phyloP scores from a whole-genome alignment of 2,329 filamentous ascomycete genomes.

The Corynespora cassiicola region DNA sequence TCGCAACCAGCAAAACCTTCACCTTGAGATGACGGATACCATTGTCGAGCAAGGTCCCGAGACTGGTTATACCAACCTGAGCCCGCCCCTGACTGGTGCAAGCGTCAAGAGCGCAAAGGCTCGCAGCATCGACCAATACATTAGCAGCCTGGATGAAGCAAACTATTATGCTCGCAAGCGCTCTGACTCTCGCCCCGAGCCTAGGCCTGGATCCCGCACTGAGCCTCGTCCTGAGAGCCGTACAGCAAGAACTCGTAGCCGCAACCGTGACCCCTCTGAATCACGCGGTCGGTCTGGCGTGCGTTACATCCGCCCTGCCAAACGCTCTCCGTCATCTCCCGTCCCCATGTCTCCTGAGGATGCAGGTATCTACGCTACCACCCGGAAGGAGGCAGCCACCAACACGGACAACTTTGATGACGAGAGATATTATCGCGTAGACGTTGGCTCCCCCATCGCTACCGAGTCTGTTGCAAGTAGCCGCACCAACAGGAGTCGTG shows the following conservation, averaged over 20 bases:
- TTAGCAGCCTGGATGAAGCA: constrained; percentile 83
- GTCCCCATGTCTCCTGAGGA: constrained; percentile 95
- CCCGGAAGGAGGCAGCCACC: constrained; percentile 47
- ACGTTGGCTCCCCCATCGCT: constrained; percentile 42
- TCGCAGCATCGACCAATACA: constrained; percentile 80
- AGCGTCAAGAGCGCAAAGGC: constrained; percentile 65
- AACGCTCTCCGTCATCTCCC: constrained; percentile 89
- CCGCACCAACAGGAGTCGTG: constrained; percentile 43
- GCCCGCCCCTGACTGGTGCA: constrained; percentile 51
- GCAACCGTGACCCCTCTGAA: constrained; percentile 66
- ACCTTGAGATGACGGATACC: constrained; percentile 53
- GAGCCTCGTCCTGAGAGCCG: constrained; percentile 34
- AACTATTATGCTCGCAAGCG: constrained; percentile 61
- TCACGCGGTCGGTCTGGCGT: constrained; percentile 72
- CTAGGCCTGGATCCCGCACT: constrained; percentile 53
- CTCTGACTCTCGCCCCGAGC: constrained; percentile 47
- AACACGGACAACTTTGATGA: constrained; percentile 57
- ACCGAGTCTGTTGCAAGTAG: constrained; percentile 43
- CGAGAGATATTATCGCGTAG: constrained; percentile 55
- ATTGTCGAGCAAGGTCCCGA: constrained; percentile 41
- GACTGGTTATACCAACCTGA: constrained; percentile 57
- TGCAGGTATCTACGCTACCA: constrained; percentile 54
- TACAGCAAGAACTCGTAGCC: constrained; percentile 54
- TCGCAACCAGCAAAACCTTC: constrained; percentile 77
- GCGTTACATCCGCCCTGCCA: constrained; percentile 75